phyloP scores from a whole-genome alignment of 2,329 filamentous ascomycete species.

The Aureobasidium uvarum region DNA sequence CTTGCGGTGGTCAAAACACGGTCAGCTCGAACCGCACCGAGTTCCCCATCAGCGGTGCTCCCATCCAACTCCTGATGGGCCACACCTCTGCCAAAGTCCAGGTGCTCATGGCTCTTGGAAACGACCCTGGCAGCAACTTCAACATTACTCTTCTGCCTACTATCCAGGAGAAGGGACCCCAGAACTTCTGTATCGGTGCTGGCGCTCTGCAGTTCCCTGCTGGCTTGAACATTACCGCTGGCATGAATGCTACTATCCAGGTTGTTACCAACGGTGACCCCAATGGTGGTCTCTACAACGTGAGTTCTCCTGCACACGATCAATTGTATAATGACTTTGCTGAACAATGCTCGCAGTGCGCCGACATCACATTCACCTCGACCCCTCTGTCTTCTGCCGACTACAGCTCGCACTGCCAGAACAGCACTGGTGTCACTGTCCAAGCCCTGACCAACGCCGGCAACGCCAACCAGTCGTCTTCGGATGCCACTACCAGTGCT shows the following conservation, averaged over 20 bases:
- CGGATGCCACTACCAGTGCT: slow-evolving; percentile 27
- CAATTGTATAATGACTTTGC: background rate
- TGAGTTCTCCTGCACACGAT: slow-evolving; percentile 33
- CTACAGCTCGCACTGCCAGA: slow-evolving; percentile 55
- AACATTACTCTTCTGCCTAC: slow-evolving; percentile 65
- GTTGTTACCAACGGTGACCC: slow-evolving; percentile 62
- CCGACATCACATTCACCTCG: slow-evolving; percentile 66
- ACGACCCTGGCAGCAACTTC: slow-evolving; percentile 59
- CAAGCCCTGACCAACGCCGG: slow-evolving; percentile 41
- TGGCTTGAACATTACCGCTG: slow-evolving; percentile 55
- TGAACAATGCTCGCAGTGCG: slow-evolving; percentile 54
- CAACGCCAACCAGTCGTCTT: slow-evolving; percentile 28
- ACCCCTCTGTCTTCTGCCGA: slow-evolving; percentile 49
- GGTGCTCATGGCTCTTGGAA: slow-evolving; percentile 54
- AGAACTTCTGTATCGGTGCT: slow-evolving; percentile 63
- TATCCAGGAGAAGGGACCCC: slow-evolving; percentile 60
- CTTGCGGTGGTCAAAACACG: slow-evolving; percentile 53
- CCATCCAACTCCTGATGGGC: slow-evolving; percentile 53
- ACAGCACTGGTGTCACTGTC: slow-evolving; percentile 55
- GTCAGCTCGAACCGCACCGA: slow-evolving; percentile 47
- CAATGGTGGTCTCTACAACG: slow-evolving; percentile 64
- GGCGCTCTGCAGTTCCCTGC: slow-evolving; percentile 53
- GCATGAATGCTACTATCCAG: slow-evolving; percentile 65
- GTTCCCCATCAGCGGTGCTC: slow-evolving; percentile 51
- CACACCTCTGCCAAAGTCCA: slow-evolving; percentile 54